Conservation (phyloP, 768 basidiomycete genomes). For the Tulasnella sp. region DNA sequence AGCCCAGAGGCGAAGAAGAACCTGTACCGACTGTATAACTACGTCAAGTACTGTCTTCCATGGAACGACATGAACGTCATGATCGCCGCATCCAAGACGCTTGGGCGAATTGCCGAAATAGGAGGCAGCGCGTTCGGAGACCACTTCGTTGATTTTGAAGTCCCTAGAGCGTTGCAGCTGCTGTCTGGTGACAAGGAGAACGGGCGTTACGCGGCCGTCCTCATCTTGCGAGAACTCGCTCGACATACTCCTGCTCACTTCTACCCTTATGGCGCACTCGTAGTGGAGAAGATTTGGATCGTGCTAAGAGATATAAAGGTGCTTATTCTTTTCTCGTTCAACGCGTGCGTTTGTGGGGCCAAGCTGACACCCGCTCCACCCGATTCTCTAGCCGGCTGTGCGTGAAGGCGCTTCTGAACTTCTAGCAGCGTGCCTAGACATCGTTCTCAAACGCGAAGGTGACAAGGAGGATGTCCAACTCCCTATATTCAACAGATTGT, state of each 20-base stretch:
- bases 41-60: slow-evolving; percentile 88
- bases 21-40: slow-evolving; percentile 84
- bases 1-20: slow-evolving; percentile 56
- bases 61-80: slow-evolving; percentile 90
- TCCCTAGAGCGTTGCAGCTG: slow-evolving; percentile 74
- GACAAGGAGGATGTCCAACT: slow-evolving; percentile 48
- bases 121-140: slow-evolving; percentile 82
- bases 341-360: neutral
- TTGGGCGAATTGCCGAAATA: slow-evolving; percentile 80
- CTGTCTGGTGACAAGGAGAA: slow-evolving; percentile 73
- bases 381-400: slow-evolving; percentile 53
- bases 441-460: slow-evolving; percentile 68
- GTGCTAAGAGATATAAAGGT: slow-evolving; percentile 85
- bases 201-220: slow-evolving; percentile 86
- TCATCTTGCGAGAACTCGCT: slow-evolving; percentile 91
- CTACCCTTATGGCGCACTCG: slow-evolving; percentile 77
- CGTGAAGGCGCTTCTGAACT: slow-evolving; percentile 91
- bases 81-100: slow-evolving; percentile 88
- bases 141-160: slow-evolving; percentile 84
- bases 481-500: slow-evolving; percentile 70
- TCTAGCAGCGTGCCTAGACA: slow-evolving; percentile 87
- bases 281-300: slow-evolving; percentile 89
- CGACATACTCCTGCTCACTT: slow-evolving; percentile 83
- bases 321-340: slow-evolving; percentile 25
- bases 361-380: neutral